Evolutionary conservation across 2,329 filamentous ascomycete species (phyloP), one percentile per base, ranked within the genome.

Genomic region (Myriosclerotinia curreyana): DNA sequence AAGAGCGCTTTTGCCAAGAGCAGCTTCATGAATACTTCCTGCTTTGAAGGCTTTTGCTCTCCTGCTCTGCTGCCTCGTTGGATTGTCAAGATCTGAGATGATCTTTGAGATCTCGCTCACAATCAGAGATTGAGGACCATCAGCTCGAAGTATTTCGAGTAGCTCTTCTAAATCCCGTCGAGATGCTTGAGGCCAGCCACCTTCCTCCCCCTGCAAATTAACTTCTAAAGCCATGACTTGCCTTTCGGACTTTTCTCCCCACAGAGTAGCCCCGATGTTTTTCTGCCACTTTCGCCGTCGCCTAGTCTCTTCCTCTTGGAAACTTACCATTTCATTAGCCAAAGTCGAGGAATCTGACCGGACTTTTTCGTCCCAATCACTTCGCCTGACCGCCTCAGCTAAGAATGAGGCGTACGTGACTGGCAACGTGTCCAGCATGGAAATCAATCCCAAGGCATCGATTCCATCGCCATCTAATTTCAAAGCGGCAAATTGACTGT

Each of bases 11-110:
- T 89, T 86, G n/a, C 92, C 92, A 66, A 97, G 83, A 3, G 86
- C 86, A n/a, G 89, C 88, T 74, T 98, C 95, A 71, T 97, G 92
- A 46, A 98, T 84, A 73, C 95, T 98, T 20, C 95, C 95, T 73
- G 96, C 95, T 74, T 97, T 97, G 80, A 99, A 98, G 6, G 92
- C 92, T 75, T 94, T 96, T 8, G 95, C 85, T 64, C 92, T 86
- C 76, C 92, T 93, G 66, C 88, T 85, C 74, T 96, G 93, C 74
- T 95, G 91, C 71, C 89, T 92, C 0, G 91, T 95, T 3, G 94
- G 92, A 64, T 84, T 86, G 74, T 88, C 88, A 17, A 98, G 81
- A 62, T 96, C 92, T 66, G 87, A 86, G 66, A 96, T 83, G 22
- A 92, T 84, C 72, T 92, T 90, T 4, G 82, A 79, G 42, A 98